Evolutionary conservation across 768 basidiomycete genomes (phyloP).

Genomic region (Auriscalpium microsporum): DNA sequence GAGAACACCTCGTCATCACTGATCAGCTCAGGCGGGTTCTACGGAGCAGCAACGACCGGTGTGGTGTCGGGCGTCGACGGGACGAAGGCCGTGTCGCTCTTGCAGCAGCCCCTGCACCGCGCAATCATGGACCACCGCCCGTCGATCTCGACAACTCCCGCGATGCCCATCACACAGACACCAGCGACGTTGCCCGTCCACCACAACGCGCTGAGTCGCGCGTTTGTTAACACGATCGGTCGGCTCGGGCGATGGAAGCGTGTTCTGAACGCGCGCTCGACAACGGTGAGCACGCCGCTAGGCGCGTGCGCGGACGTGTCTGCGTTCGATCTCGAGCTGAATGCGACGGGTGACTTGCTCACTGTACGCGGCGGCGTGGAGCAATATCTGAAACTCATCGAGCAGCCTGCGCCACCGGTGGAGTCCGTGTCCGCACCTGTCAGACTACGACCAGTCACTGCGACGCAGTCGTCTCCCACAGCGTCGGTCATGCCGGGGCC

Average conservation of each 20-base stretch:
- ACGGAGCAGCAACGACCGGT: neutral
- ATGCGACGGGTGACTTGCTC: slow-evolving; percentile 51
- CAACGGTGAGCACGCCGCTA: slow-evolving; percentile 19
- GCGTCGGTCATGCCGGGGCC: neutral
- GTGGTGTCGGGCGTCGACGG: neutral
- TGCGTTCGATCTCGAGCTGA: slow-evolving; percentile 63
- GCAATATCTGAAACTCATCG: slow-evolving; percentile 53
- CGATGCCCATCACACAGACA: slow-evolving; percentile 30
- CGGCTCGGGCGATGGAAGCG: slow-evolving; percentile 77
- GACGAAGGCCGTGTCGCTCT: slow-evolving; percentile 4
- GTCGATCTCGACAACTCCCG: slow-evolving; percentile 23
- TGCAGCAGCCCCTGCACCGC: slow-evolving; percentile 53
- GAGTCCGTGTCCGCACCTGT: neutral
- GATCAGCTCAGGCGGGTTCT: neutral
- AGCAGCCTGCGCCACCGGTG: slow-evolving; percentile 16
- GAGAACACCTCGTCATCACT: slow-evolving; percentile 30
- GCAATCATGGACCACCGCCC: slow-evolving; percentile 42
- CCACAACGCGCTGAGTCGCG: slow-evolving; percentile 62
- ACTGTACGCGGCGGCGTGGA: slow-evolving; percentile 56
- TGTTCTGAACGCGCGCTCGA: slow-evolving; percentile 49
- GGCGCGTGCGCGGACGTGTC: slow-evolving; percentile 43
- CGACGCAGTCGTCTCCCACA: neutral
- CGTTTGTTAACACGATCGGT: slow-evolving; percentile 75
- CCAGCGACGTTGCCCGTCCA: slow-evolving; percentile 42
- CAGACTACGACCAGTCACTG: neutral